A percentile compares a stretch with the other conserved stretches of the same genome.
These are phyloP conservation scores for Escovopsis weberi DNA, from an alignment of 2,329 filamentous ascomycete species.

Conservation along the genomic window DNA sequence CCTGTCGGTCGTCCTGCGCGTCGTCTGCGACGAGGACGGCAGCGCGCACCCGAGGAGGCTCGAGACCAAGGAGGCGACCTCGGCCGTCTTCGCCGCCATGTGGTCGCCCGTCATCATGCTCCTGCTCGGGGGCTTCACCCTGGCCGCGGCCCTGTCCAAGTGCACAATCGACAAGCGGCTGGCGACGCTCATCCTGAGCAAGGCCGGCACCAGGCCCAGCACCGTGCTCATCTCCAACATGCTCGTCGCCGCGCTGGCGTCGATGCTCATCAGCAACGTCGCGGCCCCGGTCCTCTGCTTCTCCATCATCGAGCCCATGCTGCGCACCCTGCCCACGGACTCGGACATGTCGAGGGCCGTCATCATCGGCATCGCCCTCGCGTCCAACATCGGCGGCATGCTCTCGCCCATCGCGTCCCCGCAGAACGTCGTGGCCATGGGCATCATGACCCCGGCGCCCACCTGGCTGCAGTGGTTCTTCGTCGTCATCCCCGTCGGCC, in stretches of 20 bases:
- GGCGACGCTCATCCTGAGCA: constrained; percentile 89
- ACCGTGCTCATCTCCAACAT: constrained; percentile 94
- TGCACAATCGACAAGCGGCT: constrained; percentile 97
- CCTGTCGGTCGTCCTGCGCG: constrained; percentile 71
- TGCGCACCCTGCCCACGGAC: constrained; percentile 80
- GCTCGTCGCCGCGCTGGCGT: constrained; percentile 94
- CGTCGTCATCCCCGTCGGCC: constrained; percentile 80
- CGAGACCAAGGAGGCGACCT: constrained; percentile 64
- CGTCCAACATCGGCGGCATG: constrained; percentile 91
- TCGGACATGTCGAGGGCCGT: constrained; percentile 91
- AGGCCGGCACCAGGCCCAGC: constrained; percentile 79
- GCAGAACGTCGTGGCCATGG: constrained; percentile 90
- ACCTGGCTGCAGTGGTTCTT: constrained; percentile 98
- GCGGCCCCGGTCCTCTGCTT: constrained; percentile 94
- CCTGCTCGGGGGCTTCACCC: constrained; percentile 85
- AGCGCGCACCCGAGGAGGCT: constrained; percentile 46
- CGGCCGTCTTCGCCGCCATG: constrained; percentile 86
- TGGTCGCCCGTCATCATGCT: constrained; percentile 99
- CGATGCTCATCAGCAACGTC: constrained; percentile 98
- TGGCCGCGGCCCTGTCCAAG: constrained; percentile 89
- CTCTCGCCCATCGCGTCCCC: constrained; percentile 94
- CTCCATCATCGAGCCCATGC: constrained; percentile 93
- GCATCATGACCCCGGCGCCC: constrained; percentile 85
- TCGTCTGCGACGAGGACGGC: constrained; percentile 60
- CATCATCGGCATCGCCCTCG: constrained; percentile 86